phyloP scores from a whole-genome alignment of 2,329 filamentous ascomycete genomes.

The Fusarium lyarnte region DNA sequence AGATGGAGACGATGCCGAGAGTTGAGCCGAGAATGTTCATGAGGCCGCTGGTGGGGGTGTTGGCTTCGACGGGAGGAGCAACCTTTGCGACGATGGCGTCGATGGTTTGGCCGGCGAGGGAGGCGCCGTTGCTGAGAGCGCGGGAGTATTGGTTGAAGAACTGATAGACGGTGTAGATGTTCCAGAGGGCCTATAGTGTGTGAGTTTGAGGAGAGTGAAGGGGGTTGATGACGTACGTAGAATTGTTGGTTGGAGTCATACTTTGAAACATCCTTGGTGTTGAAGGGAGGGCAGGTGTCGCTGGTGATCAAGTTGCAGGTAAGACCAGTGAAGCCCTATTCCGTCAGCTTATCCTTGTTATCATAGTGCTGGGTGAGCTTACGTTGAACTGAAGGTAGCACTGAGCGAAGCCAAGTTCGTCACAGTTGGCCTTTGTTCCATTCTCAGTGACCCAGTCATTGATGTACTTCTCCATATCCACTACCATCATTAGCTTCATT shows the following conservation, averaged over 20 bases:
- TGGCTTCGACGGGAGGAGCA: slow-evolving; percentile 13
- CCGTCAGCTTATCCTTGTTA: rapidly evolving
- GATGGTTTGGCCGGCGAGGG: slow-evolving; percentile 17
- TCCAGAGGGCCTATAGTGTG: background rate
- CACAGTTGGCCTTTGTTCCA: slow-evolving; percentile 7
- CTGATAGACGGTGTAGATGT: slow-evolving; percentile 25
- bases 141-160: slow-evolving; percentile 24
- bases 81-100: slow-evolving; percentile 15
- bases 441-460: slow-evolving; percentile 17
- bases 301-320: slow-evolving; percentile 20
- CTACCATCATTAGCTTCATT: background rate
- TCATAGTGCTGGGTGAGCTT: rapidly evolving
- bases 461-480: slow-evolving; percentile 28
- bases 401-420: slow-evolving; percentile 13
- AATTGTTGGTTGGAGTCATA: slow-evolving; percentile 23
- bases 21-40: background rate
- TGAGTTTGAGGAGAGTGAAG: rapidly evolving
- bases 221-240: background rate
- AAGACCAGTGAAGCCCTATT: slow-evolving; percentile 4
- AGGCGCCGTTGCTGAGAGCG: slow-evolving; percentile 14
- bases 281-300: slow-evolving; percentile 19
- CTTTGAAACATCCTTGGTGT: slow-evolving; percentile 6
- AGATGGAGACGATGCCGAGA: background rate
- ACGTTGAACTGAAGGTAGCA: slow-evolving; percentile 20
- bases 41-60: background rate